Conservation (phyloP, 2,329 filamentous ascomycete genomes). For the Helminthosporium solani region DNA sequence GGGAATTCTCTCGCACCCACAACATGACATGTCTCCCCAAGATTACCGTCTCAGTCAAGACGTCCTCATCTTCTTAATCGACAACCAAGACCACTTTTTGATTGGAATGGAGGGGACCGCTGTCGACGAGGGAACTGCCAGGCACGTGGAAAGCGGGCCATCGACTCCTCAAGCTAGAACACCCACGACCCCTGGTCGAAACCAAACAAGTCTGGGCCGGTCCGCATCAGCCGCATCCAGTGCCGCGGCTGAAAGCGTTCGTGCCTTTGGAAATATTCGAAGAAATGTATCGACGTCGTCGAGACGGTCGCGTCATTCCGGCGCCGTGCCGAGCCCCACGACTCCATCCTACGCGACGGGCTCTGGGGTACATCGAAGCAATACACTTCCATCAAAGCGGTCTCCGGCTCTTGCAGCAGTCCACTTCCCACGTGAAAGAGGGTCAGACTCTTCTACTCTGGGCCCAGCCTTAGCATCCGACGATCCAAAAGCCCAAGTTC, state of each 20-base stretch:
- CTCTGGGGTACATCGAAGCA: constrained; percentile 71
- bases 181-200: constrained; percentile 48
- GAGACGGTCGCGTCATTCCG: constrained; percentile 76
- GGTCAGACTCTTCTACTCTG: constrained; percentile 55
- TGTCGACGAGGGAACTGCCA: constrained; percentile 78
- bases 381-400: constrained; percentile 89
- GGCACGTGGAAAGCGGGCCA: constrained; percentile 69
- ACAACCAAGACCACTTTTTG: constrained; percentile 97
- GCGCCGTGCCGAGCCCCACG: constrained; percentile 65
- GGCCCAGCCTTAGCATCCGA: constrained; percentile 29
- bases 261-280: constrained; percentile 75
- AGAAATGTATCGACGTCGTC: constrained; percentile 93
- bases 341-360: constrained; percentile 43
- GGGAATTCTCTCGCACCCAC: constrained; percentile 89
- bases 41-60: constrained; percentile 96
- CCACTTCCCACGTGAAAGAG: constrained; percentile 43
- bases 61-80: constrained; percentile 95
- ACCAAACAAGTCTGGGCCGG: constrained; percentile 64
- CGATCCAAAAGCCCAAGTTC: constrained; percentile 24
- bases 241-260: constrained; percentile 81
- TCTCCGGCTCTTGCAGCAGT: constrained; percentile 64
- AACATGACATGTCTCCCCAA: constrained; percentile 90
- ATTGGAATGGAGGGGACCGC: constrained; percentile 98
- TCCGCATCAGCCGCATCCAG: constrained; percentile 70
- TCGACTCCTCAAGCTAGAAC: constrained; percentile 53